Evolutionary conservation across 148 eudicot genomes (phyloP).

Genomic region (Spergularia marina): DNA sequence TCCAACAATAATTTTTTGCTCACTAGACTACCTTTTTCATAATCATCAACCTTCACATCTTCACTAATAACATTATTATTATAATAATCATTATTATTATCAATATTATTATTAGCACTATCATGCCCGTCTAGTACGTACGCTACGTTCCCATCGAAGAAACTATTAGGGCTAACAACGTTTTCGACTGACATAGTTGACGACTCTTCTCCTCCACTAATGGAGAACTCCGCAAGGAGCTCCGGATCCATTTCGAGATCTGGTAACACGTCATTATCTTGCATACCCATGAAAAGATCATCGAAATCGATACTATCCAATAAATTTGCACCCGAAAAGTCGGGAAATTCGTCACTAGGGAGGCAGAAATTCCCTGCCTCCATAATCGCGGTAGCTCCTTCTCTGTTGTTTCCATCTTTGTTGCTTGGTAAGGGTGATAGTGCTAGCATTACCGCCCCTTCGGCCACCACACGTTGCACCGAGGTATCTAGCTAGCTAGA

Average conservation of each 20-base stretch:
- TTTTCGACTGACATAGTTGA: constrained; percentile 31
- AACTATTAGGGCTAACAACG: constrained; percentile 25
- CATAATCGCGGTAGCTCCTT: constrained; percentile 5
- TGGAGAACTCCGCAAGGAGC: constrained; percentile 33
- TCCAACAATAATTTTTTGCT: background rate
- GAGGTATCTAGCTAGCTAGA: background rate
- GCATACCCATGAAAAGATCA: constrained; percentile 47
- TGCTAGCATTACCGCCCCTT: constrained; percentile 39
- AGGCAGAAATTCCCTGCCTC: constrained; percentile 20
- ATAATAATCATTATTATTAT: background rate
- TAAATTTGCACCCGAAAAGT: constrained; percentile 34
- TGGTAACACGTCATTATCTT: constrained; percentile 33
- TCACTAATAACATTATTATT: background rate
- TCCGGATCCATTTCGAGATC: constrained; percentile 46
- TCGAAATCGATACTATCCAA: constrained; percentile 57
- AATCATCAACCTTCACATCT: constrained; percentile 3
- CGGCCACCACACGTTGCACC: background rate
- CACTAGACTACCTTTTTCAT: background rate
- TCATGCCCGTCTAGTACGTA: constrained; percentile 11
- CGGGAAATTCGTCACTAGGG: constrained; percentile 36
- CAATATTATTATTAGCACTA: background rate
- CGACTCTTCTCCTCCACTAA: constrained; percentile 33
- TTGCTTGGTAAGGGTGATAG: constrained; percentile 35
- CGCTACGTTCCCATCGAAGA: constrained; percentile 20
- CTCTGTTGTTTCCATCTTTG: constrained; percentile 34